Conservation (phyloP, 495 filamentous ascomycete genomes). For the Penicillium lividum region DNA sequence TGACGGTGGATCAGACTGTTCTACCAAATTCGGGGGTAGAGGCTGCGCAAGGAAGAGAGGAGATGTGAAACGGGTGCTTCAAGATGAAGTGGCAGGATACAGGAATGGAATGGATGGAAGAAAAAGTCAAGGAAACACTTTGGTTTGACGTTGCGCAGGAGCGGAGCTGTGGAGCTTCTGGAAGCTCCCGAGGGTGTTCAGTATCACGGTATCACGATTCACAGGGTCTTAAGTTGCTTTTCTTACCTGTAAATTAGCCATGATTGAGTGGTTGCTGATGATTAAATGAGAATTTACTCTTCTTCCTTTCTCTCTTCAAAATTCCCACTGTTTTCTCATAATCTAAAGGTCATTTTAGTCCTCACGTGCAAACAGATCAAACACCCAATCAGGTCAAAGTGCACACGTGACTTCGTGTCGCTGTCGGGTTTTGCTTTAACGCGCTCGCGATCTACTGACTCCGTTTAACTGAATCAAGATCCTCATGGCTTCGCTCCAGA, state of each 20-base stretch:
- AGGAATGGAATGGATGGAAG: background rate
- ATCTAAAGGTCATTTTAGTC: background rate
- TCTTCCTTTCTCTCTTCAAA: background rate
- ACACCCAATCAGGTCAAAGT: constrained; percentile 25
- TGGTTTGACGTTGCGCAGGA: constrained; percentile 15
- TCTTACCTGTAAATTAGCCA: constrained; percentile 18
- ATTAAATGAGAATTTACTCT: background rate
- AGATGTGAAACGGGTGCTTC: background rate
- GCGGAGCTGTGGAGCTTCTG: constrained; percentile 30
- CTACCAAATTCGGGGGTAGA: background rate
- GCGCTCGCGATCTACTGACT: constrained; percentile 14
- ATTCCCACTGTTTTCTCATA: background rate
- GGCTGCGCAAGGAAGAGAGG: constrained; percentile 4
- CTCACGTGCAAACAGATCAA: constrained; percentile 30
- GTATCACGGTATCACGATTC: too few relatives aligned
- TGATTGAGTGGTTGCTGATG: background rate
- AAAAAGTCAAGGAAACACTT: background rate
- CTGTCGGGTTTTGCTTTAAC: constrained; percentile 14
- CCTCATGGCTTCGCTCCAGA: constrained; percentile 18
- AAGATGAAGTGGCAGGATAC: background rate
- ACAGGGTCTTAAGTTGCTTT: background rate
- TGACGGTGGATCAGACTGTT: constrained; percentile 1
- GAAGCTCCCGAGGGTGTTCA: constrained; percentile 7
- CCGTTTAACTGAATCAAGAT: constrained; percentile 1
- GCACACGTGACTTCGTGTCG: constrained; percentile 43